Base-by-base conservation (phyloP, 495 filamentous ascomycete species). In the Penicillium maclennaniae region DNA sequence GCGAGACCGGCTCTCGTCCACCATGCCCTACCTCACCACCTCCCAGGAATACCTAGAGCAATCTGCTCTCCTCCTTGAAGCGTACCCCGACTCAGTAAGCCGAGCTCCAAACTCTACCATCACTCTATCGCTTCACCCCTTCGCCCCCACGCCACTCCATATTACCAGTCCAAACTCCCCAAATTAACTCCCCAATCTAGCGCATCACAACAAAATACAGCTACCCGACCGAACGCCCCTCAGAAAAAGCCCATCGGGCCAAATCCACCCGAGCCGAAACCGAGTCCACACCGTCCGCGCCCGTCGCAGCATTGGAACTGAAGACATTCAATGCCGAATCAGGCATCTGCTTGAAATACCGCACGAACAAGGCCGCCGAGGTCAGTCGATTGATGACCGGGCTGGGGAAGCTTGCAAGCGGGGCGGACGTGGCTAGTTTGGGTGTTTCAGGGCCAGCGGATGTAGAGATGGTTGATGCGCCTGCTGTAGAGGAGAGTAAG, bases 311-410 rank as follows among this genome's bases (percentile, higher is more conserved):
- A 21, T 83, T 98, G 25, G 86, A 80, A 0, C 76, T 97, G 26
- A 97, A 96, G 74, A 95, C 92, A 15, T 98, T 83, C 77, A 91
- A 96, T 69, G 89, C 93, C 0, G 69, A 69, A 25, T 85, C 86
- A 12, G 93, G 93, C 56, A 81, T 83, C 43, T 84, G 86, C 49
- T 81, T 98, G 31, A 95, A 96, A 70, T 98, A 96, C 74, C 80
- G 81, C 63, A 96, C 93, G 16, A 83, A 87, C 68, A 95, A 95
- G 62, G 86, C 85, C n/a, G 88, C 89, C 16, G 92, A 97, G 68
- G 92, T 98, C 4, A 82, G 84, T 3, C 74, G 93, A 31, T 68
- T 97, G 66, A 80, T 97, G 39, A 83, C 83, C 31, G 82, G 82
- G 38, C 62, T 97, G 55, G 88, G 88, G 2, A 76, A 79, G 51